A percentile compares a stretch with the other conserved stretches of the same genome.
phyloP scores from a whole-genome alignment of 2,329 filamentous ascomycete genomes.

The Sclerotinia spermophila region DNA sequence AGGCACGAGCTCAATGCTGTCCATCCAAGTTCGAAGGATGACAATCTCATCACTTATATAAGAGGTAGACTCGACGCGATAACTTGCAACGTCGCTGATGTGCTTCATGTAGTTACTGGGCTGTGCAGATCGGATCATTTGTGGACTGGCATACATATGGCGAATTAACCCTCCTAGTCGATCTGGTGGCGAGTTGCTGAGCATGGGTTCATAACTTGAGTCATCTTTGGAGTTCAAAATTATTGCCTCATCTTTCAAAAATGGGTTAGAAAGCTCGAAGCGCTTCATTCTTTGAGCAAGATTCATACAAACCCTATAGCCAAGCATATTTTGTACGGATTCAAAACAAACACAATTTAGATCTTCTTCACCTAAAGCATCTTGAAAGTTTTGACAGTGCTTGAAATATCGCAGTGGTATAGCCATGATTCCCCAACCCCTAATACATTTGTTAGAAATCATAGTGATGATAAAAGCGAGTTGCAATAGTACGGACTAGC shows the following conservation, averaged over 20 bases:
- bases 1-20: constrained; percentile 25
- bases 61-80: background rate
- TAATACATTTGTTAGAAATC: background rate
- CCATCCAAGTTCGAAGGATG: constrained; percentile 22
- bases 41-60: constrained; percentile 8
- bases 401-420: constrained; percentile 29
- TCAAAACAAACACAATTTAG: background rate
- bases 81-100: background rate
- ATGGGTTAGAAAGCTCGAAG: background rate
- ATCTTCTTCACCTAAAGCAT: constrained; percentile 17
- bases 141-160: background rate
- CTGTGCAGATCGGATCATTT: background rate
- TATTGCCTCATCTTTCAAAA: background rate
- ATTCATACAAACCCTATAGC: background rate
- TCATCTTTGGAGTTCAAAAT: background rate
- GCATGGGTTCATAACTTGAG: background rate
- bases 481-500: background rate
- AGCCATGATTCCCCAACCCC: constrained; percentile 33
- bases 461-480: background rate
- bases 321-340: background rate
- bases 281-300: background rate
- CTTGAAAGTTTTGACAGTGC: constrained; percentile 18
- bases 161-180: background rate
- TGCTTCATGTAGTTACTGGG: background rate
- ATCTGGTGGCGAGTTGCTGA: background rate